A percentile compares a stretch with the other conserved stretches of the same genome.
Conservation (phyloP, 352 stramenopile genomes). For the Pythium vanterpoolii region DNA sequence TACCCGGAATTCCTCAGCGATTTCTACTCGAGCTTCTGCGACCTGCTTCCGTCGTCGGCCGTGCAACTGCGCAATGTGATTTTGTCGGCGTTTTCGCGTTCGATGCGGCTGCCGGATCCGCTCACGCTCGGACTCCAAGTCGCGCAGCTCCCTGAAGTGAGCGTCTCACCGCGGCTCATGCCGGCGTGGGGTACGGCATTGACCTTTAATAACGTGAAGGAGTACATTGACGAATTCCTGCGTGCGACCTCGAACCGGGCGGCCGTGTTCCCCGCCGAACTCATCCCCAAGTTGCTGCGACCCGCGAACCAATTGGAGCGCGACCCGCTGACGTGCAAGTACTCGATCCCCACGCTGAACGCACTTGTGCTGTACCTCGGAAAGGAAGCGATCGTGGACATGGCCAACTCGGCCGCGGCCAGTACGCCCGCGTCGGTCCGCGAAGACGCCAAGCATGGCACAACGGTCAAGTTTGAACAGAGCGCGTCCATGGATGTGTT, state of each 20-base stretch:
- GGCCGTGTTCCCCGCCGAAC: conserved; percentile 83
- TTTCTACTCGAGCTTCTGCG: conserved; percentile 98
- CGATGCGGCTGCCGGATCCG: conserved; percentile 96
- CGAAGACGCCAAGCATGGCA: conserved; percentile 33
- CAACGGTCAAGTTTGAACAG: conserved; percentile 78
- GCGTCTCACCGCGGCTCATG: conserved; percentile 91
- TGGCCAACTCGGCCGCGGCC: conserved; percentile 46
- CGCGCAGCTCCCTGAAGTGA: conserved; percentile 95
- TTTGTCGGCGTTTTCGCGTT: conserved; percentile 96
- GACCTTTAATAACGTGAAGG: conserved; percentile 86
- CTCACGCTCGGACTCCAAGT: conserved; percentile 98
- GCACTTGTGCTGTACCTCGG: conserved; percentile 83
- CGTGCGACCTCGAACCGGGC: conserved; percentile 82
- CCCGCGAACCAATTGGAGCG: conserved; percentile 56
- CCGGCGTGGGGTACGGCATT: conserved; percentile 94
- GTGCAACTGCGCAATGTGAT: conserved; percentile 99
- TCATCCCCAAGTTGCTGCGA: conserved; percentile 74
- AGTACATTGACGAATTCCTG: conserved; percentile 96
- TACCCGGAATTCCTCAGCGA: conserved; percentile 98
- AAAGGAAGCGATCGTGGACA: conserved; percentile 82
- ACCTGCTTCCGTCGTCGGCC: conserved; percentile 95
- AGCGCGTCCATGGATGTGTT: conserved; percentile 93
- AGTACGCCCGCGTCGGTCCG: conserved; percentile 9
- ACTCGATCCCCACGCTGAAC: conserved; percentile 94
- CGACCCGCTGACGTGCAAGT: conserved; percentile 74